Evolutionary conservation across 352 stramenopile genomes (phyloP).

Genomic region (Phytophthora meadii): DNA sequence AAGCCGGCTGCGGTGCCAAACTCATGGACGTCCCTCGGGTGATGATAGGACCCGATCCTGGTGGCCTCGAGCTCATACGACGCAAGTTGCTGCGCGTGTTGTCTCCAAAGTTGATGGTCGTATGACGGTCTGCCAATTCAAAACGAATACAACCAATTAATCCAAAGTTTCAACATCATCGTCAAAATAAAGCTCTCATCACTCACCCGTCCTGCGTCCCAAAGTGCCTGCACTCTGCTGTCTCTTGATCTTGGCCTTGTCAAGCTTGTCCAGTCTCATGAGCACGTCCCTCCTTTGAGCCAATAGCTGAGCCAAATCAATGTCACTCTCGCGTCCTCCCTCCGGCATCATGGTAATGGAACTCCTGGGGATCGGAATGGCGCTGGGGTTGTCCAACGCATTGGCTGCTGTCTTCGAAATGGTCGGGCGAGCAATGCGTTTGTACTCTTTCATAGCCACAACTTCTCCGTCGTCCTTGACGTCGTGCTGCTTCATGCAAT

Average conservation of each 20-base stretch:
- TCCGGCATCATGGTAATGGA: conserved; percentile 42
- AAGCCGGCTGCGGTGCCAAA: conserved; percentile 56
- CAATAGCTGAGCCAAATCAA: conserved; percentile 78
- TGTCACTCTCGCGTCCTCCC: conserved; percentile 75
- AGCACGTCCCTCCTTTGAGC: conserved; percentile 82
- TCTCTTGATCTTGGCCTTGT: conserved; percentile 61
- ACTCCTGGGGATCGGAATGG: conserved; percentile 46
- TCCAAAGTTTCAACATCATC: too few relatives aligned
- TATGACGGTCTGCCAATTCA: conserved; percentile 35
- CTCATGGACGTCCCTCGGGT: conserved; percentile 57
- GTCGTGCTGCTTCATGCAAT: conserved; percentile 91
- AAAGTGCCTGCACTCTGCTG: conserved; percentile 38
- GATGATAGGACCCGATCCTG: conserved; percentile 51
- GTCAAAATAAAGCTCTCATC: neutral
- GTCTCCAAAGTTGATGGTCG: conserved; percentile 44
- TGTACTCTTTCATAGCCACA: conserved; percentile 79
- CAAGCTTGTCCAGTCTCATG: conserved; percentile 65
- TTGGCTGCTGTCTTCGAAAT: conserved; percentile 79
- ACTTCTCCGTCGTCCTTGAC: conserved; percentile 76
- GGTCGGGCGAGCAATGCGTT: conserved; percentile 77
- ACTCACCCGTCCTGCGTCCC: conserved; percentile 59
- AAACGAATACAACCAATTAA: too few relatives aligned
- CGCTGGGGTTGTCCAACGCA: conserved; percentile 79
- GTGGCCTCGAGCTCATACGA: conserved; percentile 54
- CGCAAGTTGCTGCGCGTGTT: conserved; percentile 58